phyloP scores from a whole-genome alignment of 139 green algal genomes.

The Chlamydomonas urium region DNA sequence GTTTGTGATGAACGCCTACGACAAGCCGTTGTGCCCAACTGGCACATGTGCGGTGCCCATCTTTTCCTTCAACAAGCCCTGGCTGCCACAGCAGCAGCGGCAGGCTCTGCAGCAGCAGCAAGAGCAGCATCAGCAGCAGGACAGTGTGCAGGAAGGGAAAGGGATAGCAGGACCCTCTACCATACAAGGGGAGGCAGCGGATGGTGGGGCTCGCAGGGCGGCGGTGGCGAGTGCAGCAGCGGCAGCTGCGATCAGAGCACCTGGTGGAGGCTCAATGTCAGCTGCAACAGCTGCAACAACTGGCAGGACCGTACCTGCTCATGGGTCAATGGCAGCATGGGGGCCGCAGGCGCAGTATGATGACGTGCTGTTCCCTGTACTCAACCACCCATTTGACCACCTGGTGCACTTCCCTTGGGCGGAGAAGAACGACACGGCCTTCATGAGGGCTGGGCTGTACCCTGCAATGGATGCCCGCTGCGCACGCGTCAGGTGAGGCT shows the following conservation, averaged over 20 bases:
- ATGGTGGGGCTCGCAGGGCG: too few relatives aligned
- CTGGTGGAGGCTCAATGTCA: too few relatives aligned
- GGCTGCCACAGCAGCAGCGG: conserved; percentile 11
- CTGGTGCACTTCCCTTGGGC: conserved; percentile 35
- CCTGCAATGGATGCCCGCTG: conserved; percentile 35
- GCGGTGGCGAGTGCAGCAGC: too few relatives aligned
- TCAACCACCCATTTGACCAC: conserved; percentile 45
- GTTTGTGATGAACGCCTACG: conserved; percentile 50
- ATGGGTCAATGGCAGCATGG: too few relatives aligned
- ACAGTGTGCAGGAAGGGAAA: too few relatives aligned
- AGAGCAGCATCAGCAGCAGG: too few relatives aligned
- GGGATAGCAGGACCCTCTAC: too few relatives aligned
- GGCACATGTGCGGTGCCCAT: conserved; percentile 31
- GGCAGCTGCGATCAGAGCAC: too few relatives aligned
- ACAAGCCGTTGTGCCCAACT: conserved; percentile 40
- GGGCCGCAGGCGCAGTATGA: conserved; percentile 27
- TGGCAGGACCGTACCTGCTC: too few relatives aligned
- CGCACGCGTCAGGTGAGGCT: conserved; percentile 23
- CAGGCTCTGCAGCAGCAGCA: too few relatives aligned
- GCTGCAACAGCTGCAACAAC: too few relatives aligned
- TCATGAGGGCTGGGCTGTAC: conserved; percentile 35
- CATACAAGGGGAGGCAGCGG: too few relatives aligned
- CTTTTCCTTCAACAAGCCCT: conserved; percentile 43
- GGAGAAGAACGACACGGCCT: conserved; percentile 10
- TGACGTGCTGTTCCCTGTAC: conserved; percentile 40